phyloP scores from a whole-genome alignment of 2,329 filamentous ascomycete species.

The Triangularia setosa region DNA sequence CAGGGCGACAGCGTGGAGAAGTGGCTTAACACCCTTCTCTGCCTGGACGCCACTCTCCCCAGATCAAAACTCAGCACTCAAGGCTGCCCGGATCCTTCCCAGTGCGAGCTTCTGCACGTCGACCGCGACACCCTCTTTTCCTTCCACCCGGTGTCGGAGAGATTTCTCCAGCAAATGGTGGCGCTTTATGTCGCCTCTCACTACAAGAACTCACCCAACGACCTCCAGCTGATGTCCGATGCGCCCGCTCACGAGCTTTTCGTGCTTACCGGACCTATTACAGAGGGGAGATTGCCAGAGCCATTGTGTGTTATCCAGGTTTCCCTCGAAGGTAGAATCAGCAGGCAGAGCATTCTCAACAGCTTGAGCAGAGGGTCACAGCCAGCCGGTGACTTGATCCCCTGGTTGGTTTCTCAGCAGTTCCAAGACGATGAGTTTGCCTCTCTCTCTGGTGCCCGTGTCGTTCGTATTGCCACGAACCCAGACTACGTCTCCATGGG shows the following conservation, averaged over 20 bases:
- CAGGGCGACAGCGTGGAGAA: constrained; percentile 88
- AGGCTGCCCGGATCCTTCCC: constrained; percentile 83
- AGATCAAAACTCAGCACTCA: constrained; percentile 67
- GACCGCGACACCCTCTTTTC: constrained; percentile 98
- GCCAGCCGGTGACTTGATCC: constrained; percentile 88
- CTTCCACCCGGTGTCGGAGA: constrained; percentile 94
- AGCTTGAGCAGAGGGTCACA: constrained; percentile 84
- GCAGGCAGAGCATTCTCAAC: constrained; percentile 85
- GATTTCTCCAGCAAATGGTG: constrained; percentile 97
- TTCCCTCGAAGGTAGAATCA: constrained; percentile 91
- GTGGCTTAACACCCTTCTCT: constrained; percentile 93
- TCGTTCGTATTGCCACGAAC: constrained; percentile 94
- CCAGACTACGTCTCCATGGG: constrained; percentile 91
- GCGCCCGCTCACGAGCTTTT: constrained; percentile 95
- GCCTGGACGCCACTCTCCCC: constrained; percentile 86
- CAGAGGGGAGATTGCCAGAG: constrained; percentile 76
- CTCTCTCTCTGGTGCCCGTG: constrained; percentile 80
- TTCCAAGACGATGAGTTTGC: constrained; percentile 98
- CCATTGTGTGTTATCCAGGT: constrained; percentile 94
- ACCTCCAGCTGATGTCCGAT: constrained; percentile 97
- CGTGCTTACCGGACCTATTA: constrained; percentile 82
- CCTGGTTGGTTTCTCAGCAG: constrained; percentile 95
- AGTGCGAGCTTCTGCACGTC: constrained; percentile 88
- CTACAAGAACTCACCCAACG: constrained; percentile 97
- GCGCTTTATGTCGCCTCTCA: constrained; percentile 86